phyloP scores from a whole-genome alignment of 2,329 filamentous ascomycete genomes.

The Apiospora saccharicola region DNA sequence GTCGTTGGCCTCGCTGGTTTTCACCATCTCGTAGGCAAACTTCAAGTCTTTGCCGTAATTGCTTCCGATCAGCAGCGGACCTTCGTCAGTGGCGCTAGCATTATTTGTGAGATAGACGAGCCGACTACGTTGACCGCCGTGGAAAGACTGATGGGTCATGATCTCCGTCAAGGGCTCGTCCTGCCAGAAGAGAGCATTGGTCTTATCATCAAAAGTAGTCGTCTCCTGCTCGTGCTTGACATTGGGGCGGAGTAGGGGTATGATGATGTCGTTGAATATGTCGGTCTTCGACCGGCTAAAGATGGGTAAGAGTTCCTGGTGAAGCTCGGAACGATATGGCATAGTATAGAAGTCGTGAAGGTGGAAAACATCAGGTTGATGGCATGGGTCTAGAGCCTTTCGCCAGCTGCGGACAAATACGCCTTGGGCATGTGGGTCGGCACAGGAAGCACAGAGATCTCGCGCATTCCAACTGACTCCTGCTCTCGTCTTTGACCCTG shows the following conservation, averaged over 20 bases:
- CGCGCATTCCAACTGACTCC: conserved; percentile 69
- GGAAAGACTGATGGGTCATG: conserved; percentile 62
- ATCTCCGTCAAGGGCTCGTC: conserved; percentile 66
- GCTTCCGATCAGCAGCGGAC: conserved; percentile 60
- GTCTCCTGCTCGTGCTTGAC: conserved; percentile 55
- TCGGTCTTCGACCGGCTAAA: conserved; percentile 78
- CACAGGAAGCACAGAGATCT: conserved; percentile 70
- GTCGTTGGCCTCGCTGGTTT: conserved; percentile 60
- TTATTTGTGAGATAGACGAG: conserved; percentile 72
- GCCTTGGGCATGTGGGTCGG: conserved; percentile 68
- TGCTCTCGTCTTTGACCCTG: conserved; percentile 65
- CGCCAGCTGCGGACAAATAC: conserved; percentile 71
- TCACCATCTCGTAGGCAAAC: conserved; percentile 64
- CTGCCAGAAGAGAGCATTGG: conserved; percentile 76
- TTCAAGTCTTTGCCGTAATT: conserved; percentile 33
- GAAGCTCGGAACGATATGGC: conserved; percentile 66
- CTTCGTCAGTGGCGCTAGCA: conserved; percentile 54
- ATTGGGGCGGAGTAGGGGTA: conserved; percentile 65
- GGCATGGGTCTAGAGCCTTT: conserved; percentile 71
- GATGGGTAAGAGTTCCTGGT: conserved; percentile 72
- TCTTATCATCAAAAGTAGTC: conserved; percentile 65
- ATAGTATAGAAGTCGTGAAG: conserved; percentile 78
- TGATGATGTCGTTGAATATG: conserved; percentile 79
- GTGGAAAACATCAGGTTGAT: conserved; percentile 77
- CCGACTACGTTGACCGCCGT: conserved; percentile 73